phyloP scores from a whole-genome alignment of 2,329 filamentous ascomycete species.

The Blastomyces gilchristii region DNA sequence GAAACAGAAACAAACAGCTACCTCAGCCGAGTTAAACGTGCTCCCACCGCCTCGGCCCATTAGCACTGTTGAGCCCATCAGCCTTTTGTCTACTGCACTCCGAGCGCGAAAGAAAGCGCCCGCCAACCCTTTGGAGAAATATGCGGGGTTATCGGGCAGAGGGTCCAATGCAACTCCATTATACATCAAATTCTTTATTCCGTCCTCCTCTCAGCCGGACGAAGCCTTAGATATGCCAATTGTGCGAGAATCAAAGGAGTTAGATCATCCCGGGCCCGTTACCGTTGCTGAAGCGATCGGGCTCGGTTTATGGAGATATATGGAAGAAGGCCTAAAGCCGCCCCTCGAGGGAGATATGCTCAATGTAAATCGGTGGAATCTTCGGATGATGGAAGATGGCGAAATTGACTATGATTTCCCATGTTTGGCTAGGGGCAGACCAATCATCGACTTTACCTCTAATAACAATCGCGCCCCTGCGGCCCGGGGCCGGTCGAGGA shows the following conservation, averaged over 20 bases:
- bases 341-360: conserved; percentile 42
- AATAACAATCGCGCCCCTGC: conserved; percentile 53
- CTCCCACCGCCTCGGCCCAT: conserved; percentile 53
- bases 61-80: conserved; percentile 48
- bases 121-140: conserved; percentile 52
- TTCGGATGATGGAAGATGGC: conserved; percentile 59
- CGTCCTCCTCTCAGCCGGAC: conserved; percentile 47
- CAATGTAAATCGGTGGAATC: conserved; percentile 53
- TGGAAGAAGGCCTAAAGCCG: conserved; percentile 48
- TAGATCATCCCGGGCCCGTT: conserved; percentile 37
- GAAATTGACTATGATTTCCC: conserved; percentile 59
- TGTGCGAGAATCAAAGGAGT: conserved; percentile 45
- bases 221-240: conserved; percentile 51
- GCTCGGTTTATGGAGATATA: conserved; percentile 51
- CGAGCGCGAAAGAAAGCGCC: conserved; percentile 47
- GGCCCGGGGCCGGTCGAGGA: conserved; percentile 46
- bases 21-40: conserved; percentile 44
- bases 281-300: conserved; percentile 55
- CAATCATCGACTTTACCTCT: conserved; percentile 54
- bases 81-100: conserved; percentile 48
- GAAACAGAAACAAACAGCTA: conserved; percentile 36
- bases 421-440: conserved; percentile 46
- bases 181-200: conserved; percentile 54
- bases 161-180: conserved; percentile 48
- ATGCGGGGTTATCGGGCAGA: conserved; percentile 50